These are phyloP conservation scores for Aureoboletus auriporus DNA, from an alignment of 768 basidiomycete genomes.

Conservation along the genomic window DNA sequence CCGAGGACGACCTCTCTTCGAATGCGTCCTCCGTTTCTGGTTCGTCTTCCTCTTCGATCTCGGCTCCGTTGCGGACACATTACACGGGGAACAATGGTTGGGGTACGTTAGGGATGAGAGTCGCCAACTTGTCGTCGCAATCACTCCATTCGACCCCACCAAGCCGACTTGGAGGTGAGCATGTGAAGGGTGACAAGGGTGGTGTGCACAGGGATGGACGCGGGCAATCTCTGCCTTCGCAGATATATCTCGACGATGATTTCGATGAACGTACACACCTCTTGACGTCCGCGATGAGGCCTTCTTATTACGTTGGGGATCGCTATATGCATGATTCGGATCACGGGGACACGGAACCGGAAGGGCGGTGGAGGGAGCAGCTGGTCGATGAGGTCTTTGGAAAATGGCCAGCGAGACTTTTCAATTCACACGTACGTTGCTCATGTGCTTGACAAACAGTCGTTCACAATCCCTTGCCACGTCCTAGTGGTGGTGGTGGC, in stretches of 20 bases:
- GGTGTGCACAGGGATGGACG: background rate
- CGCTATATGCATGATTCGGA: constrained; percentile 16
- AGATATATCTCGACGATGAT: constrained; percentile 9
- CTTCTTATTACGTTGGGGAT: constrained; percentile 17
- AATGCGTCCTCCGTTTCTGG: constrained; percentile 44
- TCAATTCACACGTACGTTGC: constrained; percentile 64
- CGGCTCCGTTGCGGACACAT: constrained; percentile 67
- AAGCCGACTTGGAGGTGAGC: background rate
- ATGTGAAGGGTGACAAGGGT: background rate
- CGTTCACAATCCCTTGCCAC: background rate
- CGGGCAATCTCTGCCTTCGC: constrained; percentile 5
- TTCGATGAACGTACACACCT: constrained; percentile 40
- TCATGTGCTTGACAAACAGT: background rate
- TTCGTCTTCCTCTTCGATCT: constrained; percentile 78
- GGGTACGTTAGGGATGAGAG: constrained; percentile 59
- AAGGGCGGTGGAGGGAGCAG: constrained; percentile 38
- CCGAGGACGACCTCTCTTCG: constrained; percentile 21
- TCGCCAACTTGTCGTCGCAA: constrained; percentile 30
- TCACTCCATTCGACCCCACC: background rate
- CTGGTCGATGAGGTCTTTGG: constrained; percentile 56
- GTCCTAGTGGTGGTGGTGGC: constrained; percentile 88
- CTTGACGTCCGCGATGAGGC: constrained; percentile 23
- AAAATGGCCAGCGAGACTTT: constrained; percentile 59
- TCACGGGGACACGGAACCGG: constrained; percentile 26
- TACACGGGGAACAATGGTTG: constrained; percentile 50